Evolutionary conservation across 1,284 basidiomycete genomes (phyloP).

Genomic region (Malassezia yamatoensis): DNA sequence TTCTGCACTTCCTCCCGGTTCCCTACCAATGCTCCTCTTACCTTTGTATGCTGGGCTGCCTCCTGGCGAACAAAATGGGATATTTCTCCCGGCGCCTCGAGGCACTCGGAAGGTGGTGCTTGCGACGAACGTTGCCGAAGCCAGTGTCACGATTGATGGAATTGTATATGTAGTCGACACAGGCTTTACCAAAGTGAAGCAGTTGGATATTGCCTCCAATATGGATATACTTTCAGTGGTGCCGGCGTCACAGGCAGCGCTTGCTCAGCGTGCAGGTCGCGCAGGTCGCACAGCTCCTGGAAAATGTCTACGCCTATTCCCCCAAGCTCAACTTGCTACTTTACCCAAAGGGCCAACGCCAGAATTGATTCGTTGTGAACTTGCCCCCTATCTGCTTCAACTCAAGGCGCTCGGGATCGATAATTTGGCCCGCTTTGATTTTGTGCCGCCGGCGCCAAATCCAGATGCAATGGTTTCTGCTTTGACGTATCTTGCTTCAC

Average conservation of each 20-base stretch:
- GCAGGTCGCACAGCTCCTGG: conserved; percentile 59
- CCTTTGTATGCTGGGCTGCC: conserved; percentile 80
- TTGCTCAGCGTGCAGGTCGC: conserved; percentile 48
- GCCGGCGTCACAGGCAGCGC: conserved; percentile 47
- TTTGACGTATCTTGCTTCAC: conserved; percentile 57
- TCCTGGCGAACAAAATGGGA: conserved; percentile 70
- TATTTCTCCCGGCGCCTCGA: conserved; percentile 66
- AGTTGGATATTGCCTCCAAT: conserved; percentile 35
- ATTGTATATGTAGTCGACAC: conserved; percentile 90
- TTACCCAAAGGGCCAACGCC: conserved; percentile 65
- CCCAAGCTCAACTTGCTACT: conserved; percentile 56
- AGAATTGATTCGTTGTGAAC: conserved; percentile 77
- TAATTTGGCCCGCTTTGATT: conserved; percentile 77
- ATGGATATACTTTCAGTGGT: conserved; percentile 46
- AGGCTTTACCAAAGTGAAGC: conserved; percentile 78
- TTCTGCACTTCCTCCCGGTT: not conserved
- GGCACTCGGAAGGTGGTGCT: conserved; percentile 80
- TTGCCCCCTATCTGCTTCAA: conserved; percentile 77
- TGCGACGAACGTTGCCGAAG: conserved; percentile 92
- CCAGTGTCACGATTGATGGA: conserved; percentile 90
- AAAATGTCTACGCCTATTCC: conserved; percentile 85
- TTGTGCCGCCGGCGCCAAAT: conserved; percentile 69
- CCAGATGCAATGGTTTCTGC: conserved; percentile 74
- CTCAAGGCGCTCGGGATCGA: conserved; percentile 80
- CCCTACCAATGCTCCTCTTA: conserved; percentile 52